Evolutionary conservation across 2,329 filamentous ascomycete species (phyloP).

Genomic region (Scytalidium lignicola): DNA sequence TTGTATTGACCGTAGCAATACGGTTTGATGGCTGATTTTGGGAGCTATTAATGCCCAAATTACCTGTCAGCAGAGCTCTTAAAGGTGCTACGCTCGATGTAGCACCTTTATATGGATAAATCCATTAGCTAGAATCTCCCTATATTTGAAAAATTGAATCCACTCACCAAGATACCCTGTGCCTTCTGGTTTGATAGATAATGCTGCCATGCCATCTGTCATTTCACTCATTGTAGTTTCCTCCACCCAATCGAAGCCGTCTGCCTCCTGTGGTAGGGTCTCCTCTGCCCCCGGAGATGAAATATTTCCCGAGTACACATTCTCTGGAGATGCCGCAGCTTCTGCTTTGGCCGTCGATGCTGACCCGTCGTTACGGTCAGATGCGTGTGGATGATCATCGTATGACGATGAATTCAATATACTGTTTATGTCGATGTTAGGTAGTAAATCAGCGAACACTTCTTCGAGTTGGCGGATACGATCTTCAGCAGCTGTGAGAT

Average conservation of each 20-base stretch:
- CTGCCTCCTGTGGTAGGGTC: slow-evolving; percentile 12
- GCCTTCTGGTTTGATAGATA: slow-evolving; percentile 31
- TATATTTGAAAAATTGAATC: background rate
- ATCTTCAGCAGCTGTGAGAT: slow-evolving; percentile 15
- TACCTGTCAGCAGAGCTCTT: background rate
- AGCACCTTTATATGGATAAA: slow-evolving; percentile 5
- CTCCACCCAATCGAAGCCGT: slow-evolving; percentile 17
- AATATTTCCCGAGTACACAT: background rate
- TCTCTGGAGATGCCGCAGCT: background rate
- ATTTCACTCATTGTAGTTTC: slow-evolving; percentile 7
- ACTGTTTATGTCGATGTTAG: slow-evolving; percentile 13
- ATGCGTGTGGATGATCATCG: background rate
- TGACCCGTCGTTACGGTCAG: background rate
- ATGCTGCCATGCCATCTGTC: slow-evolving; percentile 31
- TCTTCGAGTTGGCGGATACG: slow-evolving; percentile 10
- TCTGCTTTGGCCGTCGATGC: background rate
- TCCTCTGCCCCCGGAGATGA: slow-evolving; percentile 7
- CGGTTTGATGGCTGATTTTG: too few relatives aligned
- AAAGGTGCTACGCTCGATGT: slow-evolving; percentile 12
- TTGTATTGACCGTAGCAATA: background rate
- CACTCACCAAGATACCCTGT: slow-evolving; percentile 27
- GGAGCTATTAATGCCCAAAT: background rate
- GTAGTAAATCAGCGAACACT: slow-evolving; percentile 8
- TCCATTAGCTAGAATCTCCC: background rate
- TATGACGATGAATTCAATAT: slow-evolving; percentile 3